Evolutionary conservation across 1,139 yeast genomes (phyloP), one percentile per base, ranked within the genome.

Genomic region (Debaryomycetaceae sp.): DNA sequence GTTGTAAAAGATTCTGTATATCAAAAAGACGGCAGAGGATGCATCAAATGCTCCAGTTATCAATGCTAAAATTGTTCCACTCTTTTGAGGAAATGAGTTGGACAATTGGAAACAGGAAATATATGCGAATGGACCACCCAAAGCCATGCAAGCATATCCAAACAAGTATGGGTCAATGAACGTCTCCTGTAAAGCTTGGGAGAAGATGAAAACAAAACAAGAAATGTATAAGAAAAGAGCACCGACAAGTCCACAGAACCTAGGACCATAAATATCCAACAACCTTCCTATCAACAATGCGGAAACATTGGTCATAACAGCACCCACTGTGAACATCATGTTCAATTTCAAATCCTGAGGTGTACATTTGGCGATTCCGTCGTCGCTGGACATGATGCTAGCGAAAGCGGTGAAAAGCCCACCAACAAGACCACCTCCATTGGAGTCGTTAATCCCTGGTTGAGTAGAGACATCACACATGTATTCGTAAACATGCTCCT

Each of bases 41-140:
- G 77, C 71, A 56, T 73, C 78, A 50, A 73, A 73, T 0, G 78
- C 78, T 4, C 78, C 78, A 0, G 77, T 72, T 39, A 73, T 56
- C 39, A 73, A 57, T 5, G 78, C 78, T 52, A 73, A 63, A 24
- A 73, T 64, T 11, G 72, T 58, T 1, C 78, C 78, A 37, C 72
- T 65, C 34, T 59, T 62, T 27, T 60, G 53, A 4, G 78, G 78
- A 56, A 73, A 73, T 4, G 76, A 57, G 49, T 73, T 73, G 23
- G 76, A 70, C 46, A 73, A 66, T 51, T 73, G 78, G 54, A 73
- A 73, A 6, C 74, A 67, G 2, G 77, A 69, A 49, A 73, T 72
- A 52, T 57, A 73, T 1, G 71, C 68, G 57, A 73, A 72, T 5
- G 78, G 78, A 1, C 78, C 78, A 6, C 78, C 78, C 47, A 73